A percentile compares a stretch with the other conserved stretches of the same genome.
Evolutionary conservation across 768 basidiomycete genomes (phyloP).

Genomic region (Tephrocybe rancida): DNA sequence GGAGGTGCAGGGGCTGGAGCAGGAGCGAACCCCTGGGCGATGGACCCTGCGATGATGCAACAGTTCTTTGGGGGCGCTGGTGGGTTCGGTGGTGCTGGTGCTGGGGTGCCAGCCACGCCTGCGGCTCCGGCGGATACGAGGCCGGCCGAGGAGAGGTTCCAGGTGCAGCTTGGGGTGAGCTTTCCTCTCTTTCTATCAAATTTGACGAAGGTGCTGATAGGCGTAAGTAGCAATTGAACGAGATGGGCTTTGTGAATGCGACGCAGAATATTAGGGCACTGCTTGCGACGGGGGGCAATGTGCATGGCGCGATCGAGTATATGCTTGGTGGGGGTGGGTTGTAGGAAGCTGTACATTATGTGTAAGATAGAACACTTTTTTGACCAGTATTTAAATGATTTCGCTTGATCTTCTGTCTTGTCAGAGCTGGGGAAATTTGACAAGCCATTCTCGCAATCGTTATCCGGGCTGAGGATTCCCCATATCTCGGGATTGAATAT

Average conservation of each 20-base stretch:
- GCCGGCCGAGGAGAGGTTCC: constrained; percentile 90
- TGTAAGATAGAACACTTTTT: no score
- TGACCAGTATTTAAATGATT: no score
- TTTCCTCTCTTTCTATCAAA: not conserved
- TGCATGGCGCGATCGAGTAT: constrained; percentile 91
- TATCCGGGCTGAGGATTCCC: no score
- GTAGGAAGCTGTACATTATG: no score
- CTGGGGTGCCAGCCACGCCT: constrained; percentile 32
- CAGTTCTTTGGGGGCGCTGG: constrained; percentile 38
- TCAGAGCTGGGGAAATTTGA: no score
- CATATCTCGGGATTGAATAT: no score
- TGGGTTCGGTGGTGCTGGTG: constrained; percentile 26
- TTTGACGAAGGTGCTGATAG: not conserved
- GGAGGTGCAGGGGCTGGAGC: constrained; percentile 15
- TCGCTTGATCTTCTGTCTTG: no score
- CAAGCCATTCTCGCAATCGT: no score
- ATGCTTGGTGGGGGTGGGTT: constrained; percentile 79
- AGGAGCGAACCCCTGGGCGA: constrained; percentile 34
- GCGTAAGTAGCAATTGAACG: constrained; percentile 77
- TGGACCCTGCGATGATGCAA: constrained; percentile 47
- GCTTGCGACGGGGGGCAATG: constrained; percentile 90
- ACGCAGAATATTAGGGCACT: constrained; percentile 89
- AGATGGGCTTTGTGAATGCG: constrained; percentile 94
- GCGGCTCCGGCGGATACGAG: constrained; percentile 65
- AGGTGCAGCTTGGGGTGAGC: constrained; percentile 77